These are phyloP conservation scores for Scopulariopsis brevicaulis DNA, from an alignment of 2,329 filamentous ascomycete species.

Conservation along the genomic window DNA sequence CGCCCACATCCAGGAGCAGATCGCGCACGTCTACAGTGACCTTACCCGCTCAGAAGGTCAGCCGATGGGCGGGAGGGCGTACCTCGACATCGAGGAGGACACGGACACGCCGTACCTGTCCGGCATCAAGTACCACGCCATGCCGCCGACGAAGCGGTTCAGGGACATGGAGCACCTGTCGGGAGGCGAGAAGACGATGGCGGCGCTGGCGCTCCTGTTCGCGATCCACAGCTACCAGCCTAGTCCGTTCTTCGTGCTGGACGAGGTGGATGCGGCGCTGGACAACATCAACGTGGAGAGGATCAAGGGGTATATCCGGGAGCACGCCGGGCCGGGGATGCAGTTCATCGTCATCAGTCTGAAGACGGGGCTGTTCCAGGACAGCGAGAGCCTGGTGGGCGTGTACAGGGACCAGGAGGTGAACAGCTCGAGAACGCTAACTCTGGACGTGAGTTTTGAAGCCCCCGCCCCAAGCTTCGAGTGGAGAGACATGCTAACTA, in stretches of 20 bases:
- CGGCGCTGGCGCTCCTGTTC: slow-evolving; percentile 88
- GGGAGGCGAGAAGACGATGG: slow-evolving; percentile 98
- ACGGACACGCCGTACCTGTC: slow-evolving; percentile 92
- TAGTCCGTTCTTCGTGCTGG: slow-evolving; percentile 92
- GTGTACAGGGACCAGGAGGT: slow-evolving; percentile 92
- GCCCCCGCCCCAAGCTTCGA: not conserved
- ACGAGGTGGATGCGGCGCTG: slow-evolving; percentile 96
- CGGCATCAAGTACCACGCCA: slow-evolving; percentile 96
- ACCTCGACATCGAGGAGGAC: slow-evolving; percentile 87
- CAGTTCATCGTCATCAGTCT: slow-evolving; percentile 98
- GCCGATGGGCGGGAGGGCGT: slow-evolving; percentile 78
- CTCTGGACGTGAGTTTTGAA: slow-evolving; percentile 72
- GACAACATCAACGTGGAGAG: slow-evolving; percentile 96
- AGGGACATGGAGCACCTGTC: slow-evolving; percentile 98
- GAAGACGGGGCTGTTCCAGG: slow-evolving; percentile 92
- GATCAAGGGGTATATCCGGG: slow-evolving; percentile 90
- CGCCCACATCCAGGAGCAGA: slow-evolving; percentile 88
- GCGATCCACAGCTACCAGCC: slow-evolving; percentile 95
- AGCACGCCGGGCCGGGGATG: slow-evolving; percentile 93
- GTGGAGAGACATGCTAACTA: slow-evolving; percentile 10
- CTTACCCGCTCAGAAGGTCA: slow-evolving; percentile 85
- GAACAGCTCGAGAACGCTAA: slow-evolving; percentile 85
- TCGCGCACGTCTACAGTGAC: slow-evolving; percentile 87
- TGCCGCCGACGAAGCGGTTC: slow-evolving; percentile 97
- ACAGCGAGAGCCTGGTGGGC: slow-evolving; percentile 89